phyloP scores from a whole-genome alignment of 495 filamentous ascomycete species.

The Aspergillus haitiensis region DNA sequence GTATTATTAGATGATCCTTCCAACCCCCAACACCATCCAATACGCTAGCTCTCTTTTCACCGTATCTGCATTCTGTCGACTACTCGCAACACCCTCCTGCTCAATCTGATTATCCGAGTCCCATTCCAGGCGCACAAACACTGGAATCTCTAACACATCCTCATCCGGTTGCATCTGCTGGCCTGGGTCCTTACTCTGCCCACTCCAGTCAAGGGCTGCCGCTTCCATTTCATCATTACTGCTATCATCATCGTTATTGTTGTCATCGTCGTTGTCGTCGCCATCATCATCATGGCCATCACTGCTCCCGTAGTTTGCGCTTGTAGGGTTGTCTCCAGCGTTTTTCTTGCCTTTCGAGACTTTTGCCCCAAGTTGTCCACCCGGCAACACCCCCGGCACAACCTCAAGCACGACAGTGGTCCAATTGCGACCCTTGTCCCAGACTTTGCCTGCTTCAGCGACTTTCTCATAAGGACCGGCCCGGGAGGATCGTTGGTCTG shows the following conservation, averaged over 20 bases:
- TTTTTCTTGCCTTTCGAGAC: neutral
- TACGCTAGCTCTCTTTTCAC: constrained; percentile 81
- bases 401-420: constrained; percentile 89
- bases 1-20: constrained; percentile 55
- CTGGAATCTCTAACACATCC: constrained; percentile 90
- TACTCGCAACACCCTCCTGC: constrained; percentile 54
- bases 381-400: constrained; percentile 61
- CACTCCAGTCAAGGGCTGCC: constrained; percentile 27
- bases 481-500: constrained; percentile 34
- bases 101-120: constrained; percentile 75
- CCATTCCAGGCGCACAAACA: constrained; percentile 91
- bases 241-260: neutral
- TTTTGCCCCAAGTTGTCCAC: constrained; percentile 10
- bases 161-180: constrained; percentile 64
- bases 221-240: too few relatives aligned
- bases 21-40: constrained; percentile 91
- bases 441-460: constrained; percentile 90
- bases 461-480: constrained; percentile 51
- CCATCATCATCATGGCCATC: constrained; percentile 24
- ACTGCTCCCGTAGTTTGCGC: constrained; percentile 18
- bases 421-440: constrained; percentile 94
- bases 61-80: constrained; percentile 48
- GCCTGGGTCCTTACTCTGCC: constrained; percentile 18
- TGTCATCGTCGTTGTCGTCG: constrained; percentile 15
- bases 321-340: constrained; percentile 25